Evolutionary conservation across 345 rosid genomes (phyloP).

Genomic region (Lepidium didymum): DNA sequence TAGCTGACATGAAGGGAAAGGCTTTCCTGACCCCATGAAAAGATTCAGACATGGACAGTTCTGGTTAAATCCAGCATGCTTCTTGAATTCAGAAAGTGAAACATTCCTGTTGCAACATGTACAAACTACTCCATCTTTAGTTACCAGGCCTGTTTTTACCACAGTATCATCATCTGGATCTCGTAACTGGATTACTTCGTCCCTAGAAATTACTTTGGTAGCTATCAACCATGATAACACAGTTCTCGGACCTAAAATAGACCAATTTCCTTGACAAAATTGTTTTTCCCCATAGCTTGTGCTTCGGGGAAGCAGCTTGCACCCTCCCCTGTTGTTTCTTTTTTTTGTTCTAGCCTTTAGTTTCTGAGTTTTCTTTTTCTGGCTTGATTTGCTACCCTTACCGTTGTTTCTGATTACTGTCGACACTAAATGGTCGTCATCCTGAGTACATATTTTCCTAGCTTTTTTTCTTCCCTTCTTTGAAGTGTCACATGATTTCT

Average conservation of each 20-base stretch:
- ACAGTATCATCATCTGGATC: conserved; percentile 53
- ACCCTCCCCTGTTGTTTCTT: conserved; percentile 47
- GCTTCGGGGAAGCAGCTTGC: conserved; percentile 62
- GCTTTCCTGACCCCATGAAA: conserved; percentile 76
- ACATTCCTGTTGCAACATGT: conserved; percentile 60
- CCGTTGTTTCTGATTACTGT: conserved; percentile 53
- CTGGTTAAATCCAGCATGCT: conserved; percentile 69
- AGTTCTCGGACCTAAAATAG: conserved; percentile 48
- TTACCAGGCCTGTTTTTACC: conserved; percentile 66
- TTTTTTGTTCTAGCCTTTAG: conserved; percentile 38
- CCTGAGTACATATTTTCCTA: conserved; percentile 42
- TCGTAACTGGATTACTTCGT: conserved; percentile 74
- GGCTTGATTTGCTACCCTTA: conserved; percentile 31
- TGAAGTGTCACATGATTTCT: conserved; percentile 23
- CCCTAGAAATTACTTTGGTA: conserved; percentile 45
- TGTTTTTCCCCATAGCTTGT: conserved; percentile 41
- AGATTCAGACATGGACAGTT: conserved; percentile 74
- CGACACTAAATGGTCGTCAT: conserved; percentile 59
- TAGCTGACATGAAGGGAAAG: conserved; percentile 65
- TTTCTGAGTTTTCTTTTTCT: conserved; percentile 41
- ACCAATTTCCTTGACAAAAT: conserved; percentile 37
- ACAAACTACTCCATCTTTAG: conserved; percentile 67
- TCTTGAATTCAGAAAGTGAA: conserved; percentile 69
- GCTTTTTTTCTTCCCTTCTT: conserved; percentile 36
- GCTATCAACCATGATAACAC: conserved; percentile 76